Conservation (phyloP, 108 stramenopile species). For the Pseudonitzschia multistriata region DNA sequence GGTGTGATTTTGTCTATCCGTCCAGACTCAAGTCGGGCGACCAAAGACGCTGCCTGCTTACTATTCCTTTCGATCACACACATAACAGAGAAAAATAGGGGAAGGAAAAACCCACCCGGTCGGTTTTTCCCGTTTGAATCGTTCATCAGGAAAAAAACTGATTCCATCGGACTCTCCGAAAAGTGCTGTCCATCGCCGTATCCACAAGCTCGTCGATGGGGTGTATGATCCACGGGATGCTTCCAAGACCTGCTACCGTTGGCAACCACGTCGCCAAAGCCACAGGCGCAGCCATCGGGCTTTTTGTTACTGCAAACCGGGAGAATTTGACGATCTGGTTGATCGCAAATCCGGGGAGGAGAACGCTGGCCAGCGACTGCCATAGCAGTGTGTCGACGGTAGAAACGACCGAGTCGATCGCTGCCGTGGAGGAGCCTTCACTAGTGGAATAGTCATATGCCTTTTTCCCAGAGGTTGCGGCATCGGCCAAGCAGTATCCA, state of each 20-base stretch:
- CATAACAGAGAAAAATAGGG: no score
- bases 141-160: constrained; percentile 5
- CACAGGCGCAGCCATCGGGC: constrained; percentile 48
- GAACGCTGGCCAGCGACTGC: constrained; percentile 68
- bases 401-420: constrained; percentile 44
- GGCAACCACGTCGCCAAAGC: constrained; percentile 65
- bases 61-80: no score
- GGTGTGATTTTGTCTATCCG: no score
- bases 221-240: constrained; percentile 69
- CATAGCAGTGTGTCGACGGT: constrained; percentile 66
- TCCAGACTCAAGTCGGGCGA: no score
- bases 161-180: constrained; percentile 29
- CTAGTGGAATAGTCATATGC: constrained; percentile 18
- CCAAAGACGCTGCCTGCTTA: no score
- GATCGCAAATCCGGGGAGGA: constrained; percentile 73
- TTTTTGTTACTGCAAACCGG: constrained; percentile 52
- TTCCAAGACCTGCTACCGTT: constrained; percentile 58
- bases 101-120: no score
- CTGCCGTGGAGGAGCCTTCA: constrained; percentile 22
- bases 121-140: no score
- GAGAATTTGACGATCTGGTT: constrained; percentile 71
- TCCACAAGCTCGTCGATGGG: constrained; percentile 79
- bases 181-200: constrained; percentile 57
- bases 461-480: constrained; percentile 55
- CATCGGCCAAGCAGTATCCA: constrained; percentile 79